Percentiles rank a stretch among this genome's conserved stretches.
Evolutionary conservation across 108 stramenopile species (phyloP).

Genomic region (Epipyxis sp.): DNA sequence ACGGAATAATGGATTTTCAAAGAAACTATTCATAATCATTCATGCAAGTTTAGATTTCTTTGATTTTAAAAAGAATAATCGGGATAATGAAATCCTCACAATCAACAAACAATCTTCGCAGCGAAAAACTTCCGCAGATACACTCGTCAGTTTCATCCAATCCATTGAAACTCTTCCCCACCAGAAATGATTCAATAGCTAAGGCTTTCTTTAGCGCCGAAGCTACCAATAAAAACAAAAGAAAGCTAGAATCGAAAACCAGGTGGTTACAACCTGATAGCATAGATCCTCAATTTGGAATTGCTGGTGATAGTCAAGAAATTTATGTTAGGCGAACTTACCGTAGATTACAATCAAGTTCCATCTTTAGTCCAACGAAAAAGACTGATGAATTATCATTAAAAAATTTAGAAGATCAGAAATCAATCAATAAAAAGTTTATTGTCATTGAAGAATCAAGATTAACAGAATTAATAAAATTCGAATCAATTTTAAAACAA

Average conservation of each 20-base stretch:
- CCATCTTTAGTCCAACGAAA: not conserved
- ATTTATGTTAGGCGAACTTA: not conserved
- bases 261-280: slow-evolving; percentile 3
- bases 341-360: slow-evolving; percentile 3
- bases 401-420: not conserved
- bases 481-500: not conserved
- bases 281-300: slow-evolving; percentile 17
- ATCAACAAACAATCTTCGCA: no score
- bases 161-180: slow-evolving; percentile 24
- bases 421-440: not conserved
- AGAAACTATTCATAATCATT: no score
- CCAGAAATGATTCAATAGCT: slow-evolving; percentile 6
- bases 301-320: not conserved
- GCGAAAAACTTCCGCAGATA: not conserved
- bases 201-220: not conserved
- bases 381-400: not conserved
- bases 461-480: not conserved
- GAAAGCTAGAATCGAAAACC: not conserved
- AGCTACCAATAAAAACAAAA: not conserved
- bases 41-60: no score
- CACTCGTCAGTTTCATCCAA: no score
- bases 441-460: slow-evolving; percentile 14
- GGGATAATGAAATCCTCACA: no score
- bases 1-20: no score
- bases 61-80: no score